Conservation (phyloP, 306 rosid genomes). For the Ammopiptanthus mongolicus region DNA sequence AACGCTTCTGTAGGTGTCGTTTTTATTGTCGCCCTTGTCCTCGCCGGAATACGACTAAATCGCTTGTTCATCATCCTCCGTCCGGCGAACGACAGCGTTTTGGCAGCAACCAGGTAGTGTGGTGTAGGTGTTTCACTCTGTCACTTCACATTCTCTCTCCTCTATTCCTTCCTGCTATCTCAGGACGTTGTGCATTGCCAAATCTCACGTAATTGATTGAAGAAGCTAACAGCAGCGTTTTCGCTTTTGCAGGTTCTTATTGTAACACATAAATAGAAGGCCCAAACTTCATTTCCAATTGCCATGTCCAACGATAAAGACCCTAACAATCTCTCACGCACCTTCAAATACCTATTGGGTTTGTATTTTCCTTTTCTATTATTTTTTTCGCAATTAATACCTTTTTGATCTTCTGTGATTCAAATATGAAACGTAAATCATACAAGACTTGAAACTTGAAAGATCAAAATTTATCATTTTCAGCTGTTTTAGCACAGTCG, state of each 20-base stretch:
- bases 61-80: neutral
- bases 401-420: neutral
- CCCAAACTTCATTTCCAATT: neutral
- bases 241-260: neutral
- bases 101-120: no score
- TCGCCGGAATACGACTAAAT: neutral
- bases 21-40: neutral
- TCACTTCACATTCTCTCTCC: no score
- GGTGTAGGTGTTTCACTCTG: no score
- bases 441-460: neutral
- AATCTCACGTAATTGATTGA: neutral
- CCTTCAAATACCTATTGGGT: constrained; percentile 91
- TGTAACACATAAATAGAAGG: neutral
- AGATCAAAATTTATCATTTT: neutral
- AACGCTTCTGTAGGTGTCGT: neutral
- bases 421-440: neutral
- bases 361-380: neutral
- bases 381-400: no score
- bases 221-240: neutral
- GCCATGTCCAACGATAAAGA: constrained; percentile 45
- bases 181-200: neutral
- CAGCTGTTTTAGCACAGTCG: neutral
- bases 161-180: no score
- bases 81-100: neutral
- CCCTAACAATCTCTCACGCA: constrained; percentile 60